Conservation (phyloP, 2,329 filamentous ascomycete genomes). For the Fusarium odoratissimum region DNA sequence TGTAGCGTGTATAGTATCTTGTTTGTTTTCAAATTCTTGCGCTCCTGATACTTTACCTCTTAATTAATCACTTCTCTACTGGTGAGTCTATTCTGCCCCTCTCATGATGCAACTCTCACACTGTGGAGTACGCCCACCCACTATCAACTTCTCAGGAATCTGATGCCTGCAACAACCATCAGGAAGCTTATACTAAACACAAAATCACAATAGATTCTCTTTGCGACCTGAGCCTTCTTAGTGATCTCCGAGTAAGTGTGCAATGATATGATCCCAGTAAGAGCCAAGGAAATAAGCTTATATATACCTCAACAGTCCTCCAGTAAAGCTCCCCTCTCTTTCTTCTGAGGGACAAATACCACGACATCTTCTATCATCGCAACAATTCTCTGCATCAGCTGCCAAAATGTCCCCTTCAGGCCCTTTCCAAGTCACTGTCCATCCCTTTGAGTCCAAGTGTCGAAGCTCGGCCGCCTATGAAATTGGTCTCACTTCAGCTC, state of each 20-base stretch:
- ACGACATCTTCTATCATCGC: background rate
- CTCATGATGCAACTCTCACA: background rate
- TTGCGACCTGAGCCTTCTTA: background rate
- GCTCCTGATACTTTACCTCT: background rate
- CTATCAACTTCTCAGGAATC: conserved; percentile 1
- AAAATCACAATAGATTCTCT: background rate
- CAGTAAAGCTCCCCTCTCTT: background rate
- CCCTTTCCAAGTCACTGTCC: conserved; percentile 58
- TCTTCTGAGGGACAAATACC: background rate
- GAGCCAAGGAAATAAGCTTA: conserved; percentile 6
- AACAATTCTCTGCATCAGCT: background rate
- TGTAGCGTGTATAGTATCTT: background rate
- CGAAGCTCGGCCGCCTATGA: conserved; percentile 61
- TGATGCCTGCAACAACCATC: background rate
- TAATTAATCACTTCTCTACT: background rate
- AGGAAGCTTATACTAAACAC: background rate
- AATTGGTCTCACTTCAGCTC: conserved; percentile 53
- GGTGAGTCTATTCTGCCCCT: background rate
- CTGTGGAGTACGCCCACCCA: background rate
- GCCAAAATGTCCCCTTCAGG: conserved; percentile 43
- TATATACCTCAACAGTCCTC: conserved; percentile 17
- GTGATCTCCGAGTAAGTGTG: background rate
- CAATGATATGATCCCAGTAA: background rate
- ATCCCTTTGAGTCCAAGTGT: conserved; percentile 58
- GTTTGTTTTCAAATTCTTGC: background rate